Percentiles rank a stretch among this genome's conserved stretches.
These are phyloP conservation scores for Ogataea henricii DNA, from an alignment of 805 yeast genomes.

Conservation along the genomic window DNA sequence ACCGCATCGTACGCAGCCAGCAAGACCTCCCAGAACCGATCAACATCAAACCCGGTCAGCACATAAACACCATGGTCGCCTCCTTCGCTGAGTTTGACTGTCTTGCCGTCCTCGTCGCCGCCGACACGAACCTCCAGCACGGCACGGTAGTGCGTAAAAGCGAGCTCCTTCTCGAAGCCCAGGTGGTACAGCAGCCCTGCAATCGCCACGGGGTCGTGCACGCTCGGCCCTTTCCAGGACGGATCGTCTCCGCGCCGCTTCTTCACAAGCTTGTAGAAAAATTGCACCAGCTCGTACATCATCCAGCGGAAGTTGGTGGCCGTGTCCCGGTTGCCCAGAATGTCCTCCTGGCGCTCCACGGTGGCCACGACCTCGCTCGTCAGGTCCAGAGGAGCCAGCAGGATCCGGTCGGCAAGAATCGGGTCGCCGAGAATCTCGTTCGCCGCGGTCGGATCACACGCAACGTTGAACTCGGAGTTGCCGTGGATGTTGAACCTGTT, in stretches of 20 bases:
- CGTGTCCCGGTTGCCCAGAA: slow-evolving; percentile 35
- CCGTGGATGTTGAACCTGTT: slow-evolving; percentile 29
- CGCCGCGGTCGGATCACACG: slow-evolving; percentile 79
- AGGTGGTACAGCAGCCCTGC: slow-evolving; percentile 55
- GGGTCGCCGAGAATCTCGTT: slow-evolving; percentile 51
- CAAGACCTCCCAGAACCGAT: slow-evolving; percentile 49
- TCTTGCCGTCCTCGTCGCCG: slow-evolving; percentile 36
- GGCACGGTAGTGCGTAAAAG: slow-evolving; percentile 22
- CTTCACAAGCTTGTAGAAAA: slow-evolving; percentile 48
- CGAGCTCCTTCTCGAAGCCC: slow-evolving; percentile 23
- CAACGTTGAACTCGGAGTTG: slow-evolving; percentile 73
- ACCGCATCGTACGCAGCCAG: slow-evolving; percentile 40
- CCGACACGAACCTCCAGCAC: slow-evolving; percentile 20
- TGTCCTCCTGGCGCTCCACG: slow-evolving; percentile 37
- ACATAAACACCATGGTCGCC: slow-evolving; percentile 40
- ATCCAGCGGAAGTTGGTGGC: slow-evolving; percentile 52
- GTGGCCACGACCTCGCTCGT: slow-evolving; percentile 68
- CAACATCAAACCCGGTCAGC: slow-evolving; percentile 41
- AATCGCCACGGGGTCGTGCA: slow-evolving; percentile 80
- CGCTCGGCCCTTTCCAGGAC: slow-evolving; percentile 60
- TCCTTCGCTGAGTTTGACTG: slow-evolving; percentile 16
- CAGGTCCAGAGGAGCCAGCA: slow-evolving; percentile 66
- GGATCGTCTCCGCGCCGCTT: slow-evolving; percentile 41
- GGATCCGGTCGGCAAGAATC: slow-evolving; percentile 46
- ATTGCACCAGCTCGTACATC: slow-evolving; percentile 54